Evolutionary conservation across 352 stramenopile species (phyloP).

Genomic region (Globisporangium parvum): DNA sequence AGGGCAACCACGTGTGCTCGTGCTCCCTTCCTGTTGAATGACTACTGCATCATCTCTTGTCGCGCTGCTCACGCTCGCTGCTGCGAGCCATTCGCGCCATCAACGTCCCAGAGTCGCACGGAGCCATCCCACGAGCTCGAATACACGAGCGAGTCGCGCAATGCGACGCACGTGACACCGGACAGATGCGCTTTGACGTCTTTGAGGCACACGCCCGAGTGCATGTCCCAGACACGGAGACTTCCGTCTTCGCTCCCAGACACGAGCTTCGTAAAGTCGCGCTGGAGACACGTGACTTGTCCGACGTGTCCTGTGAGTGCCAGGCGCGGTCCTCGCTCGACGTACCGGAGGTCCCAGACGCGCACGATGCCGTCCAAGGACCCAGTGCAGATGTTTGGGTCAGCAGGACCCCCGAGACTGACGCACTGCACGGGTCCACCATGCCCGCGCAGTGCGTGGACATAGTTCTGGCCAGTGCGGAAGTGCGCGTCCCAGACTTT

Average conservation of each 20-base stretch:
- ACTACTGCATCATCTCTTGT: too few relatives aligned
- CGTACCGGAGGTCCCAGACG: conserved; percentile 79
- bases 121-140: conserved; percentile 74
- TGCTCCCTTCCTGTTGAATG: too few relatives aligned
- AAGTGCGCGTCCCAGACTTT: conserved; percentile 81
- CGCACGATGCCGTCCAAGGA: conserved; percentile 66
- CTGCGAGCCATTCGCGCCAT: conserved; percentile 8
- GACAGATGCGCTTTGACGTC: conserved; percentile 53
- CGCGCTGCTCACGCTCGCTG: too few relatives aligned
- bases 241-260: conserved; percentile 70
- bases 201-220: conserved; percentile 61
- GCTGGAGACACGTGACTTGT: conserved; percentile 55
- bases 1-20: too few relatives aligned
- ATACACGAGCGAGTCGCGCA: conserved; percentile 60
- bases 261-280: conserved; percentile 77
- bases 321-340: conserved; percentile 59
- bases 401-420: conserved; percentile 58
- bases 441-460: conserved; percentile 56
- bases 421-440: conserved; percentile 64
- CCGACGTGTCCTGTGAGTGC: conserved; percentile 45
- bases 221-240: conserved; percentile 75
- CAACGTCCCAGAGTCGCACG: conserved; percentile 63
- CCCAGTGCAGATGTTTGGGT: conserved; percentile 75
- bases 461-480: conserved; percentile 34
- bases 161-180: conserved; percentile 54